Evolutionary conservation across 2,329 filamentous ascomycete species (phyloP).

Genomic region (Phialocephala subalpina): DNA sequence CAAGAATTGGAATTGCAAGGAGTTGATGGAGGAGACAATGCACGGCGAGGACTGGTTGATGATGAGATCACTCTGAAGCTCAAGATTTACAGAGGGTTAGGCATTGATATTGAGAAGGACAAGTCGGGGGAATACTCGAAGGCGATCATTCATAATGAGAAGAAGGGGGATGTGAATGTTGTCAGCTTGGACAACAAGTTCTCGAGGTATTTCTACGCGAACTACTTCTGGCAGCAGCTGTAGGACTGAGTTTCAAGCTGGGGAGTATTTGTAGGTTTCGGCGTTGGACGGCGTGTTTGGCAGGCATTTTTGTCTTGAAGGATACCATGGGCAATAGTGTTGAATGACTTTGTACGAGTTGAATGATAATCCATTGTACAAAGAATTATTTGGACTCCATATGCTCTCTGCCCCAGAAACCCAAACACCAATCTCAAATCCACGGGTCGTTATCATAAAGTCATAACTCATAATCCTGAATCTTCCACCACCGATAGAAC

Average conservation of each 20-base stretch:
- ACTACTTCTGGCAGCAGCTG: slow-evolving; percentile 94
- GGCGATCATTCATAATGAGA: slow-evolving; percentile 84
- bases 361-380: slow-evolving; percentile 5
- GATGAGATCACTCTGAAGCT: slow-evolving; percentile 77
- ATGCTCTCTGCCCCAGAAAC: not conserved
- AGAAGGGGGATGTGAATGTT: slow-evolving; percentile 91
- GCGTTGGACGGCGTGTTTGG: slow-evolving; percentile 10
- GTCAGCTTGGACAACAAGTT: slow-evolving; percentile 95
- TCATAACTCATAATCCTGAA: not conserved
- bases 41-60: slow-evolving; percentile 56
- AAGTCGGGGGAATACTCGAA: slow-evolving; percentile 81
- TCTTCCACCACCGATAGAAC: too few relatives aligned
- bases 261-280: not conserved
- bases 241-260: slow-evolving; percentile 48
- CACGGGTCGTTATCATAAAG: not conserved
- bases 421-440: not conserved
- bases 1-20: slow-evolving; percentile 88
- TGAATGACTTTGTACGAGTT: not conserved
- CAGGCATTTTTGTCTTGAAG: slow-evolving; percentile 3
- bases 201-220: slow-evolving; percentile 89
- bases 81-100: slow-evolving; percentile 89
- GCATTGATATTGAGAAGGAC: slow-evolving; percentile 85
- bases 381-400: not conserved
- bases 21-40: slow-evolving; percentile 70
- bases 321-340: slow-evolving; percentile 10